These are phyloP conservation scores for Trichoderma simmonsii DNA, from an alignment of 2,329 filamentous ascomycete genomes.

Conservation along the genomic window DNA sequence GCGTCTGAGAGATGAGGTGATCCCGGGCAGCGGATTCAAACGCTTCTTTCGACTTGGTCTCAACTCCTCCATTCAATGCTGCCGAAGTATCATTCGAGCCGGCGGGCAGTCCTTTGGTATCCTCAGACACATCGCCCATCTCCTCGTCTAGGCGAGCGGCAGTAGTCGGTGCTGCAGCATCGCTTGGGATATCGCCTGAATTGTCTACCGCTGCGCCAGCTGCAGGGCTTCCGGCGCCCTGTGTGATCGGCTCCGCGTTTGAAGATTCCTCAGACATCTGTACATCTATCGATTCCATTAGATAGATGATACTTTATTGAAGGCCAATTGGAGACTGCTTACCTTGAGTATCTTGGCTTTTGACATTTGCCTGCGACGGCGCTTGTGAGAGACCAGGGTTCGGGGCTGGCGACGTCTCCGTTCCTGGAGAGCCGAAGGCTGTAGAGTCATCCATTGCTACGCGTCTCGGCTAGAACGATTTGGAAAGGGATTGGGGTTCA, in stretches of 20 bases:
- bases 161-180: constrained; percentile 54
- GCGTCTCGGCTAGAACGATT: constrained; percentile 4
- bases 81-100: constrained; percentile 44
- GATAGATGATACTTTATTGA: not conserved
- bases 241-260: constrained; percentile 51
- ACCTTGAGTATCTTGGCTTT: constrained; percentile 47
- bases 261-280: constrained; percentile 57
- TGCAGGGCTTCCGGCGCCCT: constrained; percentile 58
- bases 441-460: constrained; percentile 55
- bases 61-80: constrained; percentile 51
- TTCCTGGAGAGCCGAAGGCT: constrained; percentile 56
- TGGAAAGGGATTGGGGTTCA: not conserved
- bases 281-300: constrained; percentile 47
- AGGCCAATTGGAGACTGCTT: constrained; percentile 19
- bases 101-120: constrained; percentile 47
- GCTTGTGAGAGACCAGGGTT: constrained; percentile 57
- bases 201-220: constrained; percentile 56
- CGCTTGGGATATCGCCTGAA: constrained; percentile 66
- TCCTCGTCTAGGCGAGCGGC: constrained; percentile 70
- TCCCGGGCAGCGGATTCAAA: constrained; percentile 84
- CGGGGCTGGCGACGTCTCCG: constrained; percentile 53
- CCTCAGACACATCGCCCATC: constrained; percentile 65
- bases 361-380: constrained; percentile 45
- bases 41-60: constrained; percentile 71
- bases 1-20: constrained; percentile 88